Evolutionary conservation across 306 rosid genomes (phyloP).

Genomic region (Bauhinia variegata): DNA sequence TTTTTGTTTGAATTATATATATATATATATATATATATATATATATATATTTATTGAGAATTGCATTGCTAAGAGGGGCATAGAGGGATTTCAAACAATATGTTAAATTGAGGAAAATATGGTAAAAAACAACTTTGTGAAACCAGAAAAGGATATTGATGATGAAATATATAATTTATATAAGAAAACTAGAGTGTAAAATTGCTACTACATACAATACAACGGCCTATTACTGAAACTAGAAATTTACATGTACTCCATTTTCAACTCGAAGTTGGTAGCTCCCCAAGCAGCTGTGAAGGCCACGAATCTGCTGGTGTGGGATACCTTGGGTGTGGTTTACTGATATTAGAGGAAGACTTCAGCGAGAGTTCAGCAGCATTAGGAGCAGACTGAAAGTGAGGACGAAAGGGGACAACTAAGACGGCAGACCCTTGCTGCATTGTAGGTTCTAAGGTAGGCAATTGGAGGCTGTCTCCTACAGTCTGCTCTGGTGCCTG

Average conservation of each 20-base stretch:
- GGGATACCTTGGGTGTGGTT: conserved; percentile 97
- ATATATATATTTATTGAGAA: too few species aligned
- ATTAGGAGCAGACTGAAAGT: conserved; percentile 49
- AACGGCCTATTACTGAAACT: conserved; percentile 32
- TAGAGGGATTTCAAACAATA: too few species aligned
- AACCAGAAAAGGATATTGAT: too few species aligned
- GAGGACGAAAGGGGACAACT: conserved; percentile 60
- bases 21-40: too few species aligned
- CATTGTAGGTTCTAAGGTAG: conserved; percentile 50
- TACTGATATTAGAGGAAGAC: conserved; percentile 56
- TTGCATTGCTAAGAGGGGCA: too few species aligned
- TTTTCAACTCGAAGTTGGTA: conserved; percentile 48
- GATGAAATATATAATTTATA: too few species aligned
- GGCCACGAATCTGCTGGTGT: conserved; percentile 88
- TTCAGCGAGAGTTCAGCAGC: conserved; percentile 41
- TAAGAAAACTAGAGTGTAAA: too few species aligned
- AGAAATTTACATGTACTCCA: conserved; percentile 38
- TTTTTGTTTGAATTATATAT: too few species aligned
- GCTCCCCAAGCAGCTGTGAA: conserved; percentile 65
- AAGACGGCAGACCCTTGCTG: conserved; percentile 65
- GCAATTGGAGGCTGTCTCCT: conserved; percentile 51
- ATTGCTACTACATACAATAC: neutral
- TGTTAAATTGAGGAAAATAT: too few species aligned
- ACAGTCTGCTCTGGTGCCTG: conserved; percentile 44
- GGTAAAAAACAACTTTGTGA: too few species aligned